Conservation (phyloP, 352 stramenopile genomes). For the Phytophthora pluvialis region DNA sequence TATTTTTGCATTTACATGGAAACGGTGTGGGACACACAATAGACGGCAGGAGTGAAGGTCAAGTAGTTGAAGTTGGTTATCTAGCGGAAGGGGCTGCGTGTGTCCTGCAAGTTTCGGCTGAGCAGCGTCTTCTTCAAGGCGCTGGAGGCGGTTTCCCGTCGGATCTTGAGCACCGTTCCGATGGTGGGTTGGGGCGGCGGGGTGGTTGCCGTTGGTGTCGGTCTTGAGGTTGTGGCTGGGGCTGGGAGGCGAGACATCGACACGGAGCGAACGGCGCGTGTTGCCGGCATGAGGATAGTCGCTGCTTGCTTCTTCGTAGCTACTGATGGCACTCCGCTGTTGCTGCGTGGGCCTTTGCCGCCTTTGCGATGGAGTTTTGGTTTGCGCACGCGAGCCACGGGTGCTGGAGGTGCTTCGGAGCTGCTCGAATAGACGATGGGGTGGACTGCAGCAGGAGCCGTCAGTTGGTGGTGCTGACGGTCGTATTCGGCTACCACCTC, state of each 20-base stretch:
- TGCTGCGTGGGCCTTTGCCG: conserved; percentile 16
- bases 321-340: neutral
- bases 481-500: neutral
- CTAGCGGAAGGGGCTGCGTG: conserved; percentile 44
- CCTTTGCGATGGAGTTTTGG: conserved; percentile 21
- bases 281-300: conserved; percentile 19
- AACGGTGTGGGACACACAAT: neutral
- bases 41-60: conserved; percentile 21
- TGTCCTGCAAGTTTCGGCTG: conserved; percentile 31
- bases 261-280: conserved; percentile 10
- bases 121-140: conserved; percentile 56
- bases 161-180: conserved; percentile 43
- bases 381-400: conserved; percentile 13
- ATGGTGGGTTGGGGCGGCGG: conserved; percentile 20
- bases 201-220: conserved; percentile 4
- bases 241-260: conserved; percentile 5
- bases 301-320: conserved; percentile 21
- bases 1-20: conserved; percentile 14
- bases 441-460: conserved; percentile 19
- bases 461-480: conserved; percentile 6
- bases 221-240: conserved; percentile 8
- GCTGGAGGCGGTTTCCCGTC: conserved; percentile 61
- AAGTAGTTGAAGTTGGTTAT: conserved; percentile 28
- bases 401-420: conserved; percentile 14
- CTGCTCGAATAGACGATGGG: conserved; percentile 18